Conservation (phyloP, 2,329 filamentous ascomycete genomes). For the Sporothrix inflata region DNA sequence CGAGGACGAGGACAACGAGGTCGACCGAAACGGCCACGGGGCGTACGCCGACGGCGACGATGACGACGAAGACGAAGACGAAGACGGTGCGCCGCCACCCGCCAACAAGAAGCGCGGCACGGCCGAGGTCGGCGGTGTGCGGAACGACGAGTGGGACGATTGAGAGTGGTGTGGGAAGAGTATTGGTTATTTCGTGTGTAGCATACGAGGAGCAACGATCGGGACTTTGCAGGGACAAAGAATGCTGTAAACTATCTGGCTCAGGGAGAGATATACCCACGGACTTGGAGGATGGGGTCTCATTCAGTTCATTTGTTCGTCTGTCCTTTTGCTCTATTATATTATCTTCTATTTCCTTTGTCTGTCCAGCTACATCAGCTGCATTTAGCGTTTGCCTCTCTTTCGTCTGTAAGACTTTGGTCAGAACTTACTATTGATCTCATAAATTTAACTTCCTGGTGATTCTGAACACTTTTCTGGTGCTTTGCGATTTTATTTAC, state of each 20-base stretch:
- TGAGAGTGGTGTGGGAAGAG: too few species aligned
- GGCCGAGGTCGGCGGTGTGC: slow-evolving; percentile 29
- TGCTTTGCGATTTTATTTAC: not conserved
- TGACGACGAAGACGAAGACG: slow-evolving; percentile 58
- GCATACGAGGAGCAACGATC: not conserved
- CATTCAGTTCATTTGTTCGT: not conserved
- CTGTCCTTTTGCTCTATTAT: not conserved
- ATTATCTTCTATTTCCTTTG: not conserved
- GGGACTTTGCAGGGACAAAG: not conserved
- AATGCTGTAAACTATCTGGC: not conserved
- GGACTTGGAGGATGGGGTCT: not conserved
- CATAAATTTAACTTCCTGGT: not conserved
- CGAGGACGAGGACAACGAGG: slow-evolving; percentile 47
- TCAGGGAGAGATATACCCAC: not conserved
- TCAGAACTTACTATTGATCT: not conserved
- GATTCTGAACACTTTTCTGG: too few species aligned
- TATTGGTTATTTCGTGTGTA: too few species aligned
- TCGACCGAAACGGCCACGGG: slow-evolving; percentile 44
- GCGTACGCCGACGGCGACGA: slow-evolving; percentile 42
- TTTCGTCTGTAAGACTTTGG: not conserved
- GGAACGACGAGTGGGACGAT: slow-evolving; percentile 36
- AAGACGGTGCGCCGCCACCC: slow-evolving; percentile 45
- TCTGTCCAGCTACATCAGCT: not conserved
- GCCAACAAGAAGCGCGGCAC: slow-evolving; percentile 13
- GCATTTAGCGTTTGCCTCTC: not conserved